Percentiles rank a stretch among this genome's conserved stretches.
These are phyloP conservation scores for Corymbia maculata DNA, from an alignment of 345 rosid genomes.

Conservation along the genomic window DNA sequence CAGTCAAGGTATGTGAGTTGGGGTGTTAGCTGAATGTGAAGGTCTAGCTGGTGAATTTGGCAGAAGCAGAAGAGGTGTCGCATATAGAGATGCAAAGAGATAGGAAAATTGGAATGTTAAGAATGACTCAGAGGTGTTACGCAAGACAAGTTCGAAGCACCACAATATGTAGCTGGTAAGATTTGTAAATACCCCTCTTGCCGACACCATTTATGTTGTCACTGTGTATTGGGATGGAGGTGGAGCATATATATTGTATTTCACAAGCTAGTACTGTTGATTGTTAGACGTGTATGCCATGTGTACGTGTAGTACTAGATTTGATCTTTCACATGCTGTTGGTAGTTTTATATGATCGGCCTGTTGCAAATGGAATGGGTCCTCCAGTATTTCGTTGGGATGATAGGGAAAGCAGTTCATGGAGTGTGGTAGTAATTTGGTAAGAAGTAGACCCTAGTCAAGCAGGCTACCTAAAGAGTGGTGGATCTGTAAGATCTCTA, in stretches of 20 bases:
- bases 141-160: background rate
- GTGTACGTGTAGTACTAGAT: background rate
- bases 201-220: background rate
- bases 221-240: background rate
- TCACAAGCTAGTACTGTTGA: background rate
- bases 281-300: background rate
- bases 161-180: background rate
- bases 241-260: background rate
- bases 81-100: background rate
- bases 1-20: background rate
- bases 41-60: background rate
- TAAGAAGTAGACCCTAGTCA: too few species aligned
- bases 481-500: accelerated
- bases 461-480: too few species aligned
- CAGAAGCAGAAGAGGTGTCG: background rate
- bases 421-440: too few species aligned
- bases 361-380: background rate
- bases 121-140: background rate
- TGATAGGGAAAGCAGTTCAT: background rate
- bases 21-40: background rate
- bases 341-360: background rate
- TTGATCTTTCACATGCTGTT: background rate
- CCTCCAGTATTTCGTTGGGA: too few species aligned
- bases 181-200: too few species aligned
- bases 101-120: background rate